Base-by-base conservation (phyloP, 2,329 filamentous ascomycete species). In the Pseudocercospora crystallina region DNA sequence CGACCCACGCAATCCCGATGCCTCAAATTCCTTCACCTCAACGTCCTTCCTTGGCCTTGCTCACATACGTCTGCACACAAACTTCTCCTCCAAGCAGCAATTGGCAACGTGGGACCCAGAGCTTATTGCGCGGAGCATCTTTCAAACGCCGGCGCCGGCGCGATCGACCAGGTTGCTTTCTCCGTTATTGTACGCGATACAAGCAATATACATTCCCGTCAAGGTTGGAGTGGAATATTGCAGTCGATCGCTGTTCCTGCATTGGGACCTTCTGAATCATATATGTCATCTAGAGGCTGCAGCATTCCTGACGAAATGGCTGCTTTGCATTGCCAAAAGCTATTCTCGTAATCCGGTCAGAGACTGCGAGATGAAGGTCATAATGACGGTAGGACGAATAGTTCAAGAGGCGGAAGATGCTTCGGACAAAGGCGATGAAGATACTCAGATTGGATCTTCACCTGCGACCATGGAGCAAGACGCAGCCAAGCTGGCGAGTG, bases 261-360 rank as follows among this genome's bases (percentile, higher is more conserved):
- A 45, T 9, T 45, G 43, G 43, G 43, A 45, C 17, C 11, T 45
- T 5, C 36, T 34, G 31, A 36, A 36, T 11, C 36, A 36, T 8
- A 32, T 45, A 34, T 45, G 30, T 15, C 36, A 45, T 29, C 43
- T 45, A 17, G 43, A 45, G 30, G 43, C 43, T 36, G 43, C 43
- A 12, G 43, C 36, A 2, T 45, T 45, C 33, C 17, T 29, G 17
- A 36, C 43, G 31, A 45, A 45, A 36, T 45, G 43, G 43, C 43
- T 45, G 7, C 30, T 29, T 17, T 36, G 43, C 33, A 20, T 45
- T 10, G 43, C 43, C 9, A 17, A 29, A 12, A 36, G 32, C 8
- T 20, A 17, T 11, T 17, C 12, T 20, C 11, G 26, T 8, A 17
- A n/a, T 20, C 43, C 43, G 4, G n/a, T 37, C 32, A 36, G 32